Conservation (phyloP, 2,329 filamentous ascomycete genomes). For the Achaetomium macrosporum region DNA sequence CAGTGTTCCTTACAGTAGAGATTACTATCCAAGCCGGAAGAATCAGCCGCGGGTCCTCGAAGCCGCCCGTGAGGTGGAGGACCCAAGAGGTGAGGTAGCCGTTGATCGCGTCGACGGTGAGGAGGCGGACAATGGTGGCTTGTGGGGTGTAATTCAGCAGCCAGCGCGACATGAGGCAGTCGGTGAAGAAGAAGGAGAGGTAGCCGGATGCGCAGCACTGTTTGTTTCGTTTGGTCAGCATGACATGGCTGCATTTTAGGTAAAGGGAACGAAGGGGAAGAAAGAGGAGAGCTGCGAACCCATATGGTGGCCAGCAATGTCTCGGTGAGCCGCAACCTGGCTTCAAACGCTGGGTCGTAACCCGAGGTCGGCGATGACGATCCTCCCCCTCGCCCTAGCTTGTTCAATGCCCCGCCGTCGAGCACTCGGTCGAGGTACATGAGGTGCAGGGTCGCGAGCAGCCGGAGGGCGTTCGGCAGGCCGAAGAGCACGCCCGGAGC, state of each 20-base stretch:
- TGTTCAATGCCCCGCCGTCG: conserved; percentile 11
- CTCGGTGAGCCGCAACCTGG: conserved; percentile 57
- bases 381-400: background rate
- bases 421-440: conserved; percentile 18
- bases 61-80: conserved; percentile 63
- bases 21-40: conserved; percentile 75
- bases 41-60: conserved; percentile 62
- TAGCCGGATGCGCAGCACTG: conserved; percentile 73
- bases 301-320: conserved; percentile 67
- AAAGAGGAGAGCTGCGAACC: conserved; percentile 43
- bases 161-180: conserved; percentile 82
- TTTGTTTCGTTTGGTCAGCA: background rate
- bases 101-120: conserved; percentile 68
- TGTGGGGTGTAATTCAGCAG: conserved; percentile 77
- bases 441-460: conserved; percentile 58
- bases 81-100: conserved; percentile 69
- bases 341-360: conserved; percentile 31
- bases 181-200: conserved; percentile 76
- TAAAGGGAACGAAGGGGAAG: no score
- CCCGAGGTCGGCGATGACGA: background rate
- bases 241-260: no score
- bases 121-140: conserved; percentile 72
- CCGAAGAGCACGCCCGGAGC: conserved; percentile 68
- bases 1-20: conserved; percentile 52
- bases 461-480: conserved; percentile 60